Base-by-base conservation (phyloP, 139 green algal species). In the Tetraselmis chui region DNA sequence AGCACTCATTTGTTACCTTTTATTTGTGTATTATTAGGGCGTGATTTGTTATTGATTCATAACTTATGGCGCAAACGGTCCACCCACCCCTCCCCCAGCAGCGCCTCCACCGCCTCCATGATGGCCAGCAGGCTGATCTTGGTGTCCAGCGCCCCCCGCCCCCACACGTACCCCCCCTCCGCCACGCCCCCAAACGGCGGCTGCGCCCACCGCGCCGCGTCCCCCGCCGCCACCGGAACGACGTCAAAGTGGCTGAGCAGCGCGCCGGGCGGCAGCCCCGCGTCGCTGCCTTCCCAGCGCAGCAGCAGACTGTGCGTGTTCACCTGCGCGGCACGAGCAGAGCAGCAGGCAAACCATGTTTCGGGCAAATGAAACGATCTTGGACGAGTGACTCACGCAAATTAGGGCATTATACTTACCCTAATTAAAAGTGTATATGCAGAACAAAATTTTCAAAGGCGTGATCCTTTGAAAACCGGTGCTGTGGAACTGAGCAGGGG, bases 171-270 rank as follows among this genome's bases (percentile, higher is more conserved):
- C 79, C 92, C 92, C 27, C 91, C 89, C 27, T 83, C 84, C 1
- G 92, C 78, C 2, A 29, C 80, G 0, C 92, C 92, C 1, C 74
- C 77, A 59, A 95, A 96, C 25, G 92, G 92, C n/a, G 83, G 79
- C 78, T 93, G 79, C 1, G 67, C 89, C 92, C 92, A 94, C 25
- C 85, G 30, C 59, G 31, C 30, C 74, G 83, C 82, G 0, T 59
- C 74, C 31, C 74, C 87, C 1, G 59, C 25, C 2, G 80, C 79
- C 29, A 88, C 86, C 1, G 93, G 92, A 32, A 97, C 93, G 5
- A 97, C 93, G 79, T 97, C 93, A 5, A 91, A 76, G 84, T 97
- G 93, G 29, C 76, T 86, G 2, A 95, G 84, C 30, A 91, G 89
- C 28, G 95, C 81, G 2, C 89, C 79, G 1, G 92, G 90, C 1